Conservation (phyloP, 2,329 filamentous ascomycete species). For the Monosporascus sp. region DNA sequence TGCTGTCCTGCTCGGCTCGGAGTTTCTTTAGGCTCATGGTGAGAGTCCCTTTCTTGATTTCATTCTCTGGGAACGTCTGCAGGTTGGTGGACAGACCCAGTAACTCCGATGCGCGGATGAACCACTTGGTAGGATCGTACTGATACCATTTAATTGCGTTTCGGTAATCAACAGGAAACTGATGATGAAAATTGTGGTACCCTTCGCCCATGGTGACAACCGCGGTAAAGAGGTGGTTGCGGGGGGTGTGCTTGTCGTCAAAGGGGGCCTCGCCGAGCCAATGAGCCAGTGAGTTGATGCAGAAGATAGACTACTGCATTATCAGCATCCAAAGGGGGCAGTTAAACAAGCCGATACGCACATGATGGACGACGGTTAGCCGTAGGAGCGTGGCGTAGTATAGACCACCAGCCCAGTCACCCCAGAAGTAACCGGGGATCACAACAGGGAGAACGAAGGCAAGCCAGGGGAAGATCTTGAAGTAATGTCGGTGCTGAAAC, state of each 20-base stretch:
- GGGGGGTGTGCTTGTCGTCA: slow-evolving; percentile 86
- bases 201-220: slow-evolving; percentile 82
- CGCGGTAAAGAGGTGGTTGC: slow-evolving; percentile 82
- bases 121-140: slow-evolving; percentile 90
- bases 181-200: slow-evolving; percentile 95
- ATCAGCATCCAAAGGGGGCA: slow-evolving; percentile 67
- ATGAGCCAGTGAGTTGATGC: slow-evolving; percentile 85
- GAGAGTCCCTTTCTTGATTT: slow-evolving; percentile 46
- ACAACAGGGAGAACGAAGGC: slow-evolving; percentile 70
- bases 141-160: slow-evolving; percentile 89
- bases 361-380: slow-evolving; percentile 82
- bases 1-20: background rate
- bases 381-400: slow-evolving; percentile 81
- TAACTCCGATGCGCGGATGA: slow-evolving; percentile 79
- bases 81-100: slow-evolving; percentile 79
- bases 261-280: slow-evolving; percentile 92
- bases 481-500: slow-evolving; percentile 84
- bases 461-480: slow-evolving; percentile 75
- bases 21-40: background rate
- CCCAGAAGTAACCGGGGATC: slow-evolving; percentile 74
- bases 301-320: slow-evolving; percentile 87
- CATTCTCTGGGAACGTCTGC: slow-evolving; percentile 87
- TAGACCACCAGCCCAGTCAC: slow-evolving; percentile 59
- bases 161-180: slow-evolving; percentile 89
- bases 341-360: background rate